These are phyloP conservation scores for Thelephora ganbajun DNA, from an alignment of 768 basidiomycete species.

Conservation along the genomic window DNA sequence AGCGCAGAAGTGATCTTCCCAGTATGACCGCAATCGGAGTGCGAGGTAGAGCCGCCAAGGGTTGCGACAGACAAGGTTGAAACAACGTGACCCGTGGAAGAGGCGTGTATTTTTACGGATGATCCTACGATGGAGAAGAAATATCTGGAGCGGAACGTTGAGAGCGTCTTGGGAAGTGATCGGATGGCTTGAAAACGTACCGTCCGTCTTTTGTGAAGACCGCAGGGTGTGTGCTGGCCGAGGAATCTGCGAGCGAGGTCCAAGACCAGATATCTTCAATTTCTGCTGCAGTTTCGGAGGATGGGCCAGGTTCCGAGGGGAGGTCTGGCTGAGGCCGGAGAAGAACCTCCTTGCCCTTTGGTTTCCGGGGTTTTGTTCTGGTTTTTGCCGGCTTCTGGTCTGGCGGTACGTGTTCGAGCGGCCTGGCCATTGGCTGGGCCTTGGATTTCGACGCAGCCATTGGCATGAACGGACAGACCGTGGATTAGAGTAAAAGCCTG, in stretches of 20 bases:
- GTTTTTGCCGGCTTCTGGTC: slow-evolving; percentile 1
- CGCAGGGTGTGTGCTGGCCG: slow-evolving; percentile 49
- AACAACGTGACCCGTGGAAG: slow-evolving; percentile 60
- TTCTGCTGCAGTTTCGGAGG: slow-evolving; percentile 6
- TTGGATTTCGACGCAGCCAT: slow-evolving; percentile 1
- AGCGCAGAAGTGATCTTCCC: slow-evolving; percentile 58
- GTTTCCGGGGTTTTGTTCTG: neutral
- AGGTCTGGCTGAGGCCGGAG: neutral
- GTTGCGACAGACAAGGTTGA: slow-evolving; percentile 59
- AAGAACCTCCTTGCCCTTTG: neutral
- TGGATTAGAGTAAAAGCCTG: neutral
- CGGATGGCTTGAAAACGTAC: slow-evolving; percentile 26
- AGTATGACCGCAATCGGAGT: slow-evolving; percentile 24
- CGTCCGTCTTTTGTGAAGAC: slow-evolving; percentile 83
- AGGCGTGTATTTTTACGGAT: slow-evolving; percentile 77
- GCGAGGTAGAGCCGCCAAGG: slow-evolving; percentile 12
- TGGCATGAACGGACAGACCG: neutral
- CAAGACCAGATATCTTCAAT: slow-evolving; percentile 38
- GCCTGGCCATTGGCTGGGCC: neutral
- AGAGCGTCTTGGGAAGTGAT: slow-evolving; percentile 3
- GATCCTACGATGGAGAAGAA: slow-evolving; percentile 81
- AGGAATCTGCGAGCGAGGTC: slow-evolving; percentile 57
- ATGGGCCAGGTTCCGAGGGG: slow-evolving; percentile 10
- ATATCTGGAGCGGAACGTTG: slow-evolving; percentile 36
- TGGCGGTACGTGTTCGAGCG: neutral